Conservation (phyloP, 192 early-diverging fungal species). For the Phlyctochytrium arcticum region DNA sequence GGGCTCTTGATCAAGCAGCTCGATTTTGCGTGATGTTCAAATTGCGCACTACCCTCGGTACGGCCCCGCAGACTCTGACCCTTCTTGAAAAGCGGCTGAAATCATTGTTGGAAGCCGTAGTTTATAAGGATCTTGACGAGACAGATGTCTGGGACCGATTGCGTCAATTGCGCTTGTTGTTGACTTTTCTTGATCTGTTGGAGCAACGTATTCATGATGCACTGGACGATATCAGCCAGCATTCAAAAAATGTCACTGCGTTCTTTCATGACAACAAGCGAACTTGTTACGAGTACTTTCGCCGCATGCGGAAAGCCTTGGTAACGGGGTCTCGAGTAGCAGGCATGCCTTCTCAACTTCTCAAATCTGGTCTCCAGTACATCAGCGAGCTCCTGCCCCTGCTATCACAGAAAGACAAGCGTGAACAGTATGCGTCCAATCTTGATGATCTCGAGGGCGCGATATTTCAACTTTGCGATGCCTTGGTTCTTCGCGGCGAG, state of each 20-base stretch:
- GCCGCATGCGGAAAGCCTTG: constrained; percentile 50
- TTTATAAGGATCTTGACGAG: background rate
- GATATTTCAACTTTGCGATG: too few relatives aligned
- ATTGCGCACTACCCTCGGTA: constrained; percentile 70
- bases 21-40: constrained; percentile 70
- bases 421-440: too few relatives aligned
- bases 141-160: too few relatives aligned
- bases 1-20: constrained; percentile 72
- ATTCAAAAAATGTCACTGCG: constrained; percentile 58
- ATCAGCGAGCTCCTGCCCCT: too few relatives aligned
- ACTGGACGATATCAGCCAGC: constrained; percentile 46
- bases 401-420: too few relatives aligned
- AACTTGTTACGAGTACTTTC: constrained; percentile 77
- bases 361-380: too few relatives aligned
- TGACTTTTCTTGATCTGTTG: constrained; percentile 64
- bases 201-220: constrained; percentile 71
- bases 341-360: too few relatives aligned
- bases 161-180: constrained; percentile 31
- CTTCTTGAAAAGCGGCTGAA: background rate
- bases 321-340: constrained; percentile 31
- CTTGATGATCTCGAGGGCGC: too few relatives aligned
- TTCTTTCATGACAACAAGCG: constrained; percentile 72
- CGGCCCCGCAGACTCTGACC: constrained; percentile 56
- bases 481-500: too few relatives aligned
- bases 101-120: background rate